These are phyloP conservation scores for Cladosporium colombiae DNA, from an alignment of 2,329 filamentous ascomycete genomes.

Conservation along the genomic window DNA sequence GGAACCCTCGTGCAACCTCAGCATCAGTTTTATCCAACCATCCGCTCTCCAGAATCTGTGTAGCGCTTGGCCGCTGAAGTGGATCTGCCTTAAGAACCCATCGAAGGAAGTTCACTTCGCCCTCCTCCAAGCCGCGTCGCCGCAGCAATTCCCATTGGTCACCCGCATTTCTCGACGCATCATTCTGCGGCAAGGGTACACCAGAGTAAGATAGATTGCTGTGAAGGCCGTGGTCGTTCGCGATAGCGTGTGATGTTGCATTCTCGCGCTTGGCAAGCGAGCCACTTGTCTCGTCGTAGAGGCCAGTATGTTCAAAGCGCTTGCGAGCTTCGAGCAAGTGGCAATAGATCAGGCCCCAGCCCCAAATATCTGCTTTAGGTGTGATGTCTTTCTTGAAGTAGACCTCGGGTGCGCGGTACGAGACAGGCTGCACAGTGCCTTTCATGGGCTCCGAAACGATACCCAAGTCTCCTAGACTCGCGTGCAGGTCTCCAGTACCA, in stretches of 20 bases:
- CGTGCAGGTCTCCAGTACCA: conserved; percentile 23
- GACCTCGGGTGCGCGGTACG: conserved; percentile 35
- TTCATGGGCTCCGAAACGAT: conserved; percentile 31
- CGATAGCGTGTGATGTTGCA: conserved; percentile 26
- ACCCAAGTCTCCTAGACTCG: conserved; percentile 34
- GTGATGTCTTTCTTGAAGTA: conserved; percentile 33
- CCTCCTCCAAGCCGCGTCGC: conserved; percentile 27
- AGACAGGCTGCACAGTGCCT: conserved; percentile 32
- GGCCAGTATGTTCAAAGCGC: conserved; percentile 29
- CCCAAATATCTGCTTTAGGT: conserved; percentile 33
- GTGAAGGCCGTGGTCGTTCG: conserved; percentile 32
- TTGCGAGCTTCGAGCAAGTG: conserved; percentile 34
- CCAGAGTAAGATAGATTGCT: conserved; percentile 29
- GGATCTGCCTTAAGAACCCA: conserved; percentile 32
- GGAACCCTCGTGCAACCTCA: conserved; percentile 2
- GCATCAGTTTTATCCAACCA: conserved; percentile 21
- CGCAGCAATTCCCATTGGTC: conserved; percentile 30
- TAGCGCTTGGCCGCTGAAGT: conserved; percentile 28
- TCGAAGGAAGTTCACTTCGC: conserved; percentile 30
- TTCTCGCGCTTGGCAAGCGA: conserved; percentile 26
- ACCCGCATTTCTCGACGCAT: conserved; percentile 22
- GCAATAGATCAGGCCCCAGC: conserved; percentile 32
- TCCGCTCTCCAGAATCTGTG: conserved; percentile 26
- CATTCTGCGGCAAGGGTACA: conserved; percentile 25
- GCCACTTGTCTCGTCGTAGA: conserved; percentile 30